Evolutionary conservation across 2,329 filamentous ascomycete species (phyloP).

Genomic region (Pestalotiopsis sp.): DNA sequence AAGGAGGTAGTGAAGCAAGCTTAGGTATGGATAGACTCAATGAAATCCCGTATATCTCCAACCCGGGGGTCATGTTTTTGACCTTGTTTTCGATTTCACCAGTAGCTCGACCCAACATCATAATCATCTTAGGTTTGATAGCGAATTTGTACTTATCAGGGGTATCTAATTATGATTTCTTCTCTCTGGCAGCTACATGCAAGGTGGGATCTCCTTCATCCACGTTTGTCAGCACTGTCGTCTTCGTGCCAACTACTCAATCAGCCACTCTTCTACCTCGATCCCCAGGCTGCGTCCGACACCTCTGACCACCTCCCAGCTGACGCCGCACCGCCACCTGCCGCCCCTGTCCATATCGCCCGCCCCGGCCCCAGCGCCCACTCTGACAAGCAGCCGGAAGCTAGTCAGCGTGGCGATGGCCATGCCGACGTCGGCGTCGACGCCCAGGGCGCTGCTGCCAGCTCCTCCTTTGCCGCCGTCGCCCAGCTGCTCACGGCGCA

Average conservation of each 20-base stretch:
- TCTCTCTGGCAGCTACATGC: neutral
- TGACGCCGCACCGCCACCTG: conserved; percentile 78
- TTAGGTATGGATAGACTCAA: neutral
- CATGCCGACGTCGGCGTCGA: conserved; percentile 62
- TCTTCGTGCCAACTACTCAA: conserved; percentile 49
- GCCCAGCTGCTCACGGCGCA: conserved; percentile 58
- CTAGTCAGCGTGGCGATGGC: conserved; percentile 74
- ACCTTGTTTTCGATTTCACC: no score
- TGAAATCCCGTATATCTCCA: neutral
- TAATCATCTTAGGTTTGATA: neutral
- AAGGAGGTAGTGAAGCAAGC: neutral
- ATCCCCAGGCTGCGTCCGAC: conserved; percentile 75
- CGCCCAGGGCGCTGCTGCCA: conserved; percentile 30
- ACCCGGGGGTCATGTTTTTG: no score
- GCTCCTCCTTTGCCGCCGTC: conserved; percentile 37
- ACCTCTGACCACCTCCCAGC: conserved; percentile 74
- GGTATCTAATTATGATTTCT: neutral
- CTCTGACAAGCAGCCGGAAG: conserved; percentile 68
- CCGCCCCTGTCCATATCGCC: conserved; percentile 71
- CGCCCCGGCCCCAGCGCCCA: conserved; percentile 62
- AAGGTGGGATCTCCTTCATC: neutral
- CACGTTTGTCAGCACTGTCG: neutral
- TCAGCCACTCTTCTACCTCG: conserved; percentile 78
- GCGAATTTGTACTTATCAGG: neutral
- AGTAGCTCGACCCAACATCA: no score